phyloP scores from a whole-genome alignment of 129 eudicot species.

The Helianthus tuberosus region DNA sequence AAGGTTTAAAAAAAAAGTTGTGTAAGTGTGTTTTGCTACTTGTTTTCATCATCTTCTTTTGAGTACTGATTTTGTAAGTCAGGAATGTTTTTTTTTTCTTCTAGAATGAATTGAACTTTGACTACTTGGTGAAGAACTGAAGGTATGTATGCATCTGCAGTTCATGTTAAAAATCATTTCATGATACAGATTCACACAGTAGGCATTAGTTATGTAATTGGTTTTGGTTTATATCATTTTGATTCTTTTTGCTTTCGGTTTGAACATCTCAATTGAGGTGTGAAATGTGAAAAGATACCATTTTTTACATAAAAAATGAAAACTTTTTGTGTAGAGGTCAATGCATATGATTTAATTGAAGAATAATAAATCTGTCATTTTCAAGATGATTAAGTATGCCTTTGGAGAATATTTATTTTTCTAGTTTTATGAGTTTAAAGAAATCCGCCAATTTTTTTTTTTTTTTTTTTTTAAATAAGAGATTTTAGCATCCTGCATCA shows the following conservation, averaged over 20 bases:
- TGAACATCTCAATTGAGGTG: not conserved
- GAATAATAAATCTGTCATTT: not conserved
- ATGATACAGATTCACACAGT: conserved; percentile 12
- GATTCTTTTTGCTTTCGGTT: too few relatives aligned
- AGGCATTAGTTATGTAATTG: conserved; percentile 8
- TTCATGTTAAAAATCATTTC: conserved; percentile 25
- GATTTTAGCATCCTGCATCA: too few relatives aligned
- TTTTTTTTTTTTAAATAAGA: too few relatives aligned
- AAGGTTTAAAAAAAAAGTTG: conserved; percentile 12
- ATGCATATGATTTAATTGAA: not conserved
- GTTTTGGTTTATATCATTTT: not conserved
- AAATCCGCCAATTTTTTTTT: too few relatives aligned
- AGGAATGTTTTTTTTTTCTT: conserved; percentile 8
- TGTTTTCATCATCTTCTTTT: conserved; percentile 17
- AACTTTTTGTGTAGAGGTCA: not conserved
- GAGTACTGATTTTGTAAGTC: conserved; percentile 36
- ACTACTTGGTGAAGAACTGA: conserved; percentile 26
- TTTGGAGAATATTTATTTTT: not conserved
- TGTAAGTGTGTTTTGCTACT: conserved; percentile 28
- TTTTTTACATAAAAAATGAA: not conserved
- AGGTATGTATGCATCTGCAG: conserved; percentile 24
- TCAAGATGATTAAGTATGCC: not conserved
- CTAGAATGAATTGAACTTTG: conserved; percentile 25
- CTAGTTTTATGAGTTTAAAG: not conserved
- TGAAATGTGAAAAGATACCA: not conserved